Percentiles rank a stretch among this genome's conserved stretches.
These are phyloP conservation scores for Cladosporium sphaerospermum DNA, from an alignment of 2,329 filamentous ascomycete genomes.

Conservation along the genomic window DNA sequence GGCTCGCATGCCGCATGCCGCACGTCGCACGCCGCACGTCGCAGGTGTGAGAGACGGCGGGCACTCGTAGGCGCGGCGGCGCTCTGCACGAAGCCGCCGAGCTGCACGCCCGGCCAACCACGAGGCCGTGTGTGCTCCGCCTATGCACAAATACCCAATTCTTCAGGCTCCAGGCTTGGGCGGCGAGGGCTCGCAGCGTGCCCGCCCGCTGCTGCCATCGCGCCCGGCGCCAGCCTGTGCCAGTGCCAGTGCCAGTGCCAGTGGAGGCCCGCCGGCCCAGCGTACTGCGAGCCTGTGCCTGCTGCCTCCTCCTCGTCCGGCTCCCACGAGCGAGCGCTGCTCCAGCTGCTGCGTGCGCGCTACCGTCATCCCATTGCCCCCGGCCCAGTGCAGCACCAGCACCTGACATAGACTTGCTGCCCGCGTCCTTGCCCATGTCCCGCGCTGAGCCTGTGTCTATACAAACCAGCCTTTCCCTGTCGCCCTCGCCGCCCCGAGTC, in stretches of 20 bases:
- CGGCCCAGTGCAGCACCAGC: constrained; percentile 6
- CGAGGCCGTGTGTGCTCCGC: neutral
- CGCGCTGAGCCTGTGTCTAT: constrained; percentile 6
- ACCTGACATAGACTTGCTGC: neutral
- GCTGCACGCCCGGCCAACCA: neutral
- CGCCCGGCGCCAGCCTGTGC: neutral
- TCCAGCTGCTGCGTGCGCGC: neutral
- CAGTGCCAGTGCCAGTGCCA: no score
- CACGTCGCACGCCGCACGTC: no score
- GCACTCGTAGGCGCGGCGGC: no score
- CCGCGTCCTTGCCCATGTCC: neutral
- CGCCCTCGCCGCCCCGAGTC: constrained; percentile 7
- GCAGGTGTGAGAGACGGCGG: no score
- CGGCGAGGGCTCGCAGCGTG: neutral
- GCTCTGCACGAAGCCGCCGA: no score
- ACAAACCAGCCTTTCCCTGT: constrained; percentile 11
- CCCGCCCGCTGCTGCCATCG: neutral
- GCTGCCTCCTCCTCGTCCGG: no score
- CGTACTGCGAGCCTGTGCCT: no score
- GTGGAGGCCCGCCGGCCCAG: no score
- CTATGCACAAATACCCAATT: neutral
- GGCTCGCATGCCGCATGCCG: no score
- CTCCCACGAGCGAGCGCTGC: neutral
- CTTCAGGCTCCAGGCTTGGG: neutral
- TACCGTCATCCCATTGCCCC: neutral